Percentiles rank a stretch among this genome's conserved stretches.
phyloP scores from a whole-genome alignment of 805 yeast species.

The Saccharomycopsis sp. region DNA sequence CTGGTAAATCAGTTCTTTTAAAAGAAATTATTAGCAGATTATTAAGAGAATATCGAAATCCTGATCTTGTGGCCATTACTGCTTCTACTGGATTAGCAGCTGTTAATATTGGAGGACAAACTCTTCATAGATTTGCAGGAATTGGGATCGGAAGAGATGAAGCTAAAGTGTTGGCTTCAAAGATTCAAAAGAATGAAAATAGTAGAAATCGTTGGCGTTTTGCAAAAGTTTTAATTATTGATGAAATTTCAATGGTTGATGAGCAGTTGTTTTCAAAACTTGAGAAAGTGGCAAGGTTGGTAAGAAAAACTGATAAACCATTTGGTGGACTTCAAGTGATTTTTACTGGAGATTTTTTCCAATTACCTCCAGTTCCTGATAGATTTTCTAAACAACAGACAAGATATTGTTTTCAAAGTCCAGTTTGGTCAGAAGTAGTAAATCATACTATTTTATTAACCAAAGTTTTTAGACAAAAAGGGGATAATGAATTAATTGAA shows the following conservation, averaged over 20 bases:
- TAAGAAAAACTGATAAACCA: slow-evolving; percentile 43
- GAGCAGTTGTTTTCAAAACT: slow-evolving; percentile 67
- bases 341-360: slow-evolving; percentile 92
- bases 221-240: slow-evolving; percentile 67
- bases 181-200: slow-evolving; percentile 36
- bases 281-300: slow-evolving; percentile 51
- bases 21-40: slow-evolving; percentile 52
- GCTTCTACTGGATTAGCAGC: slow-evolving; percentile 98
- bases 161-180: slow-evolving; percentile 34
- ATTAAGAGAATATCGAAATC: slow-evolving; percentile 30
- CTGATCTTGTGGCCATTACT: slow-evolving; percentile 63
- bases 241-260: slow-evolving; percentile 93
- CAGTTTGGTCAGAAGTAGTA: slow-evolving; percentile 56
- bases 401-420: slow-evolving; percentile 65
- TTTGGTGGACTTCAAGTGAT: slow-evolving; percentile 93
- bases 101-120: slow-evolving; percentile 82
- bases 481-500: slow-evolving; percentile 64
- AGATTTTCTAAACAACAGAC: slow-evolving; percentile 27
- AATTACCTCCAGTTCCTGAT: slow-evolving; percentile 78
- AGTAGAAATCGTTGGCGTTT: slow-evolving; percentile 49
- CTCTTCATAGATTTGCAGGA: slow-evolving; percentile 79
- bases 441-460: slow-evolving; percentile 58
- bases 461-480: slow-evolving; percentile 79
- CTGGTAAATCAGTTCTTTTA: slow-evolving; percentile 71
- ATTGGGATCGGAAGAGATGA: slow-evolving; percentile 66